Evolutionary conservation across 1,139 yeast species (phyloP).

Genomic region (Debaryomyces subglobosus): DNA sequence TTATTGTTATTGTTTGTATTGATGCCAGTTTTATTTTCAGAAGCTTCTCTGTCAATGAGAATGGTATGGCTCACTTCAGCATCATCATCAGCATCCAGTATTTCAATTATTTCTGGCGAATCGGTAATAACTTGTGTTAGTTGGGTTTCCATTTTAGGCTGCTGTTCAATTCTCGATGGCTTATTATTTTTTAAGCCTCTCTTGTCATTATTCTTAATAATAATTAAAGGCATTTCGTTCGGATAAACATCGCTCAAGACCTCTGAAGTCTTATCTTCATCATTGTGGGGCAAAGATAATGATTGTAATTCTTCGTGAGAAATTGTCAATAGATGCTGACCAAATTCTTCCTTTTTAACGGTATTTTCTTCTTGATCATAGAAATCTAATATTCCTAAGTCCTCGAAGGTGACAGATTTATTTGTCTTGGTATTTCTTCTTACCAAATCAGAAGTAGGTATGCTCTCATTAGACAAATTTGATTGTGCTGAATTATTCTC

Average conservation of each 20-base stretch:
- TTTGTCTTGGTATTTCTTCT: slow-evolving; percentile 31
- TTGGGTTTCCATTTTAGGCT: background rate
- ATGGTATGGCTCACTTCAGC: background rate
- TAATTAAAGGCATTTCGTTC: slow-evolving; percentile 39
- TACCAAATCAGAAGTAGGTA: slow-evolving; percentile 6
- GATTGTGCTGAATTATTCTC: background rate
- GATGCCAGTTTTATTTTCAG: background rate
- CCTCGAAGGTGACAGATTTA: slow-evolving; percentile 47
- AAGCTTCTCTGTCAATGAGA: background rate
- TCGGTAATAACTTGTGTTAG: background rate
- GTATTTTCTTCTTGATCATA: slow-evolving; percentile 21
- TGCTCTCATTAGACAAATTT: slow-evolving; percentile 9
- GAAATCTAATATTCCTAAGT: slow-evolving; percentile 35
- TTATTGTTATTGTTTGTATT: background rate
- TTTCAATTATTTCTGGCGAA: slow-evolving; percentile 1
- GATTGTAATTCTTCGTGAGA: slow-evolving; percentile 23
- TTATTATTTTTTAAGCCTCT: background rate
- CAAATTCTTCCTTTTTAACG: slow-evolving; percentile 22
- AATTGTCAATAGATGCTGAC: slow-evolving; percentile 25
- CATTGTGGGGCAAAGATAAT: slow-evolving; percentile 14
- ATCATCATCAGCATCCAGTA: background rate
- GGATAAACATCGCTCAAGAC: slow-evolving; percentile 48
- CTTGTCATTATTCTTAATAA: slow-evolving; percentile 27
- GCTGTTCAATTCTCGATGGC: background rate
- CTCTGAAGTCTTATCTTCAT: slow-evolving; percentile 38